Conservation (phyloP, 2,329 filamentous ascomycete genomes). For the Sordariomycetes sp. region DNA sequence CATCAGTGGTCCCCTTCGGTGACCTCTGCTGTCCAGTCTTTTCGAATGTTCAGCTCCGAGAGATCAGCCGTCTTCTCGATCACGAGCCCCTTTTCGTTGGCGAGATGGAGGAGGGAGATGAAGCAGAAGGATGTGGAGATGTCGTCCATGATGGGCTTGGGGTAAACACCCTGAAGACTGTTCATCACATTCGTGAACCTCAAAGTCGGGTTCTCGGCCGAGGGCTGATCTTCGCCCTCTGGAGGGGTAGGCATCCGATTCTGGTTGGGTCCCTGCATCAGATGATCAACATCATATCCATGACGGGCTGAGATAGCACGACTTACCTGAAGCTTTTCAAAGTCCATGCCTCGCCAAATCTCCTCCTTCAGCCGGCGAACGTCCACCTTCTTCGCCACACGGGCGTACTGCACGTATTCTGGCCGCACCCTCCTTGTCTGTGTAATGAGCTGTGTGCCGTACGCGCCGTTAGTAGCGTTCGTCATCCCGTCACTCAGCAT, state of each 20-base stretch:
- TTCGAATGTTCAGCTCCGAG: constrained; percentile 50
- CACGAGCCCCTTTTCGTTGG: constrained; percentile 83
- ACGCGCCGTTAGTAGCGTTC: constrained; percentile 35
- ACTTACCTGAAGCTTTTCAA: constrained; percentile 44
- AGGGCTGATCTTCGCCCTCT: constrained; percentile 7
- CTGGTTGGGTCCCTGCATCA: background rate
- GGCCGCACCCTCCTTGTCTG: constrained; percentile 53
- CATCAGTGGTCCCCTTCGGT: constrained; percentile 27
- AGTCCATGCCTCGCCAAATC: constrained; percentile 57
- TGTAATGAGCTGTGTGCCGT: constrained; percentile 60
- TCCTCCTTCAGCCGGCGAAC: constrained; percentile 61
- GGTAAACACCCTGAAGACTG: constrained; percentile 75
- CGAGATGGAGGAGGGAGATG: constrained; percentile 83
- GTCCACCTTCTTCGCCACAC: constrained; percentile 64
- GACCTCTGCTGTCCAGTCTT: constrained; percentile 52
- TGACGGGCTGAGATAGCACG: constrained; percentile 1
- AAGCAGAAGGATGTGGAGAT: constrained; percentile 93
- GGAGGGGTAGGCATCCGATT: background rate
- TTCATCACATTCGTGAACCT: constrained; percentile 93
- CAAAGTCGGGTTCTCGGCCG: constrained; percentile 43
- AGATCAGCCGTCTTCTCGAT: constrained; percentile 57
- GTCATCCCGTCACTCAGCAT: constrained; percentile 40
- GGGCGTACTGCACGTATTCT: constrained; percentile 62
- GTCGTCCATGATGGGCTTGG: constrained; percentile 77
- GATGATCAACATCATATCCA: background rate